Base-by-base conservation (phyloP, 2,329 filamentous ascomycete species). In the Scortechinia acanthostroma region DNA sequence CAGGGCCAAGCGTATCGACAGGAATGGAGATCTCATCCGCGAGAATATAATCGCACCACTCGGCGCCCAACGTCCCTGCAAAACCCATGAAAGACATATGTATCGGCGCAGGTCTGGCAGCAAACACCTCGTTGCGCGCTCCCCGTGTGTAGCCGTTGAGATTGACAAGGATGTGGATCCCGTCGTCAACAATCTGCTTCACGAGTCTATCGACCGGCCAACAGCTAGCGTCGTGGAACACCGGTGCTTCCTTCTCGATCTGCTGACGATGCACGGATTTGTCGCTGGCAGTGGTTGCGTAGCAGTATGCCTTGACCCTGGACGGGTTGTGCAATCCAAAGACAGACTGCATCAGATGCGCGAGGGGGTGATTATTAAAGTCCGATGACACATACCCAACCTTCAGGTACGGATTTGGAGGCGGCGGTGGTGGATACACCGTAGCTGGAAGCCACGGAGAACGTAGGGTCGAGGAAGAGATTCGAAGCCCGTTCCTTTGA, bases 21-120 rank as follows among this genome's bases (percentile, higher is more conserved):
- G 93, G 93, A 45, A 98, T 84, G 0, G 93, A 90, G 1, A 86
- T 91, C 43, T 86, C 74, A 57, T 98, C 93, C 3, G 93, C 91
- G 21, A 97, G 76, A 15, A 98, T 82, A 57, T 98, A 98, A 60
- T 98, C 93, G 54, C 93, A 98, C 93, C 93, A 98, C 59, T 98
- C 93, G 2, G 93, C 93, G 4, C 93, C 93, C 1, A 98, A 70
- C 0, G 91, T 96, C 6, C 93, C 93, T 0, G 93, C 93, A 59
- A 98, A 98, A 0, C 93, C 93, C 93, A 98, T 98, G 57, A 98
- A 98, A 0, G 93, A 95, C 93, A 98, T 98, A 53, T 98, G 93
- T 37, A 98, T 89, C 0, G 93, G 93, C 2, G 91, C 90, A 15
- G 93, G 89, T 21, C 94, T 81, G 19, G 93, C 93, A 19, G 93